These are phyloP conservation scores for Botryotinia narcissicola DNA, from an alignment of 2,329 filamentous ascomycete genomes.

Conservation along the genomic window DNA sequence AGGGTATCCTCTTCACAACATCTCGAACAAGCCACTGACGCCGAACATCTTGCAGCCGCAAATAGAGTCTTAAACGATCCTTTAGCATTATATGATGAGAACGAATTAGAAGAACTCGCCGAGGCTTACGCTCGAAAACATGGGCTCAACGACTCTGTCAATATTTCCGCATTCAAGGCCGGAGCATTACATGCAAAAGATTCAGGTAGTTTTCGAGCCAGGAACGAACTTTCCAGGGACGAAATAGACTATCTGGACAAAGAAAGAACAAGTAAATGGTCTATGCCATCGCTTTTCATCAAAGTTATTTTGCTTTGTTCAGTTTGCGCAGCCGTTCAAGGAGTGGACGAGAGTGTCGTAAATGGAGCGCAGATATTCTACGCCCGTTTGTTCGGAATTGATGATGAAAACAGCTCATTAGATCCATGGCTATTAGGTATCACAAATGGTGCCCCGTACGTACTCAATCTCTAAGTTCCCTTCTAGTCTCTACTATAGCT, in stretches of 20 bases:
- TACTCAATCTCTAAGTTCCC: background rate
- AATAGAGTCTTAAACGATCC: constrained; percentile 7
- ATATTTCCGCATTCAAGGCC: constrained; percentile 57
- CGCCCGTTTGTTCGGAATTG: constrained; percentile 59
- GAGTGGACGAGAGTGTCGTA: constrained; percentile 68
- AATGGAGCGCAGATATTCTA: constrained; percentile 69
- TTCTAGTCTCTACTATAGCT: background rate
- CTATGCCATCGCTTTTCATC: constrained; percentile 53
- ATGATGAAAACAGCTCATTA: constrained; percentile 44
- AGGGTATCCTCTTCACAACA: background rate
- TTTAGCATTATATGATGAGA: background rate
- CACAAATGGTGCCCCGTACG: constrained; percentile 53
- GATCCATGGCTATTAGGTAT: constrained; percentile 59
- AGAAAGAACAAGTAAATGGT: constrained; percentile 67
- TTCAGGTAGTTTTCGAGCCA: constrained; percentile 40
- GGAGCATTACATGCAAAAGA: constrained; percentile 57
- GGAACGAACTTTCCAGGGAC: constrained; percentile 51
- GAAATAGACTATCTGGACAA: constrained; percentile 57
- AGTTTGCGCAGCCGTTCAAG: constrained; percentile 67
- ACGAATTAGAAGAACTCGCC: background rate
- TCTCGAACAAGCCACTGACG: background rate
- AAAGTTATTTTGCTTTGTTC: constrained; percentile 62
- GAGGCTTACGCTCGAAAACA: constrained; percentile 57
- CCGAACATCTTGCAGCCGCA: background rate
- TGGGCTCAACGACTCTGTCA: constrained; percentile 52